Percentiles rank a stretch among this genome's conserved stretches.
phyloP scores from a whole-genome alignment of 2,329 filamentous ascomycete species.

The Alternaria panax region DNA sequence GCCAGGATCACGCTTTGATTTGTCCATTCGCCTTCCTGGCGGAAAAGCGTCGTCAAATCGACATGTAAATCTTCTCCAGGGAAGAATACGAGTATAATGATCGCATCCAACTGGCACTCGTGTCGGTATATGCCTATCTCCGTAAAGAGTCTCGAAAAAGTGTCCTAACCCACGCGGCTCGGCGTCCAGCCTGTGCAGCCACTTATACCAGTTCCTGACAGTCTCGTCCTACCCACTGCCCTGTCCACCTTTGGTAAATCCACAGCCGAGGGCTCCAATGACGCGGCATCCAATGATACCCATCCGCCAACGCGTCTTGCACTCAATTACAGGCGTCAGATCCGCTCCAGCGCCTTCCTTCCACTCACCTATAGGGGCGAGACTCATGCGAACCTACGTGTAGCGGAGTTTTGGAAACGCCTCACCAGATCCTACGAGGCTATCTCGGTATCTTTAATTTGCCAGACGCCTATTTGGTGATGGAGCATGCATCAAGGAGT shows the following conservation, averaged over 20 bases:
- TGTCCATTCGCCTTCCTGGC: neutral
- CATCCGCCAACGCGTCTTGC: neutral
- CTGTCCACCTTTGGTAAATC: slow-evolving; percentile 1
- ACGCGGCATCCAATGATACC: slow-evolving; percentile 8
- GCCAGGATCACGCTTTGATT: neutral
- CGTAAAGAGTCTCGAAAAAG: neutral
- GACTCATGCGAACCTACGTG: slow-evolving; percentile 18
- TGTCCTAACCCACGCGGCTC: slow-evolving; percentile 12
- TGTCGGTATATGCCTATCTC: neutral
- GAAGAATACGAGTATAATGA: neutral
- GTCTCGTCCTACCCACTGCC: slow-evolving; percentile 12
- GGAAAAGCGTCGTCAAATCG: neutral
- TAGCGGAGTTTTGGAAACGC: slow-evolving; percentile 11
- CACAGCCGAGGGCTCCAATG: slow-evolving; percentile 11
- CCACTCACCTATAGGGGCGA: slow-evolving; percentile 8
- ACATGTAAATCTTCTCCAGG: neutral
- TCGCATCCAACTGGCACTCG: neutral
- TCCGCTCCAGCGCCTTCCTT: slow-evolving; percentile 5
- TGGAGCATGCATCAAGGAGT: slow-evolving; percentile 11
- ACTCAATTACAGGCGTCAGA: slow-evolving; percentile 12
- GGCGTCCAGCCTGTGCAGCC: slow-evolving; percentile 8
- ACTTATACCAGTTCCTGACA: slow-evolving; percentile 8
- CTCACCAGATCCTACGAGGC: slow-evolving; percentile 4
- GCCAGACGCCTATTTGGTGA: slow-evolving; percentile 9
- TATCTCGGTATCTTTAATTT: slow-evolving; percentile 4